These are phyloP conservation scores for Brassica incana DNA, from an alignment of 345 rosid species.

Conservation along the genomic window DNA sequence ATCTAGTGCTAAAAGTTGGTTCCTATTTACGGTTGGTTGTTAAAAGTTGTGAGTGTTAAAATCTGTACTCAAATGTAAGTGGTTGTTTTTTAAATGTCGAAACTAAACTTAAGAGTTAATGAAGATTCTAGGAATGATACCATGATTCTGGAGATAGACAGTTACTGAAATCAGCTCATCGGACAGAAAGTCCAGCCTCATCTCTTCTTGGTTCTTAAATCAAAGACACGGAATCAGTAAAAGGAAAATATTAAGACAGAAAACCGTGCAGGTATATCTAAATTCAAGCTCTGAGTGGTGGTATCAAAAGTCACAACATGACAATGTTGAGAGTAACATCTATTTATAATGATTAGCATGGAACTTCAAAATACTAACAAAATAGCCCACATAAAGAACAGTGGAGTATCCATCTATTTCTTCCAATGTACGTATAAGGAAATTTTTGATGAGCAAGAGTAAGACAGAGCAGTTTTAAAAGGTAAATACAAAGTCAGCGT, in stretches of 20 bases:
- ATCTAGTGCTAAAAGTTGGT: not conserved
- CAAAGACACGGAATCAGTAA: not conserved
- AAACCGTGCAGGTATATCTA: not conserved
- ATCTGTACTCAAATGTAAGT: not conserved
- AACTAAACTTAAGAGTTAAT: not conserved
- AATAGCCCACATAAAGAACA: conserved; percentile 50
- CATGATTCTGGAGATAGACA: conserved; percentile 93
- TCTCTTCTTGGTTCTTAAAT: conserved; percentile 84
- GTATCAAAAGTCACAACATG: not conserved
- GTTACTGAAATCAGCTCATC: conserved; percentile 46
- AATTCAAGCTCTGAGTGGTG: not conserved
- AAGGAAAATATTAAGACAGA: not conserved
- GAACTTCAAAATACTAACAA: too few relatives aligned
- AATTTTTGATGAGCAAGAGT: conserved; percentile 53
- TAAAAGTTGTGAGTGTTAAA: not conserved
- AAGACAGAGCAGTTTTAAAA: too few relatives aligned
- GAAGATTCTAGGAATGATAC: conserved; percentile 44
- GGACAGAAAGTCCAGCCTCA: conserved; percentile 83
- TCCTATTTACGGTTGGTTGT: not conserved
- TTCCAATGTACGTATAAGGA: conserved; percentile 54
- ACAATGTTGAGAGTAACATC: conserved; percentile 18
- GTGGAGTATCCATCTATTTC: conserved; percentile 64
- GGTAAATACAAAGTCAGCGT: conserved; percentile 50
- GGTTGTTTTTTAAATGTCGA: not conserved
- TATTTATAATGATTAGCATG: too few relatives aligned